Percentiles rank a stretch among this genome's conserved stretches.
These are phyloP conservation scores for Dillenia suffruticosa DNA, from an alignment of 164 flowering plant genomes.

Conservation along the genomic window DNA sequence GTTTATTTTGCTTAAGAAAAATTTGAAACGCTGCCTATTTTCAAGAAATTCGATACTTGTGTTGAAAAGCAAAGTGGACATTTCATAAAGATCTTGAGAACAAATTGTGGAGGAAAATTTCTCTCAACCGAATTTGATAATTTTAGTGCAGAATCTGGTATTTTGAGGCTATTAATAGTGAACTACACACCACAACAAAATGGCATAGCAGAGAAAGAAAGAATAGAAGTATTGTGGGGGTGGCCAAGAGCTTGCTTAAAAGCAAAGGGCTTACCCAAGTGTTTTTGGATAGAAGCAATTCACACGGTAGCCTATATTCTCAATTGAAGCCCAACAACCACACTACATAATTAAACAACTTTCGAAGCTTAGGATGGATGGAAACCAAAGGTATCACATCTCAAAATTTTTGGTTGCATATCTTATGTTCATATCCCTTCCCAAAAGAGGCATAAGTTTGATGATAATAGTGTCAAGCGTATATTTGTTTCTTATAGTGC, in stretches of 20 bases:
- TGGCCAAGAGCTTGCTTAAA: constrained; percentile 7
- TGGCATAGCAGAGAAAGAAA: constrained; percentile 3
- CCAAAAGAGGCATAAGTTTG: too few relatives aligned
- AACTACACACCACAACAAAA: constrained; percentile 2
- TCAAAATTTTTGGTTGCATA: too few relatives aligned
- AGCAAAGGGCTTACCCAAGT: neutral
- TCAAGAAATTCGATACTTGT: neutral
- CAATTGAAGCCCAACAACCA: too few relatives aligned
- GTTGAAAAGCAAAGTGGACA: constrained; percentile 2
- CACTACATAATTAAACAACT: too few relatives aligned
- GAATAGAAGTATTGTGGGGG: constrained; percentile 4
- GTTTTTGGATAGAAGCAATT: too few relatives aligned
- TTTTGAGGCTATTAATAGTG: neutral
- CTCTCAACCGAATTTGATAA: constrained; percentile 1
- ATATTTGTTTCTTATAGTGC: too few relatives aligned
- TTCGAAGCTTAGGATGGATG: too few relatives aligned
- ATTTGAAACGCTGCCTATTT: neutral
- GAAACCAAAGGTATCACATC: too few relatives aligned
- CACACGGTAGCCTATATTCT: too few relatives aligned
- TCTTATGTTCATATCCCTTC: too few relatives aligned
- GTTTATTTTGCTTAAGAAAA: constrained; percentile 5
- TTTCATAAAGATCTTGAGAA: neutral
- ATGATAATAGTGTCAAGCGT: too few relatives aligned
- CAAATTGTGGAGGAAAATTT: constrained; percentile 1
- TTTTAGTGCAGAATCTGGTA: neutral